Base-by-base conservation (phyloP, 139 green algal species). In the Eudorina sp. region DNA sequence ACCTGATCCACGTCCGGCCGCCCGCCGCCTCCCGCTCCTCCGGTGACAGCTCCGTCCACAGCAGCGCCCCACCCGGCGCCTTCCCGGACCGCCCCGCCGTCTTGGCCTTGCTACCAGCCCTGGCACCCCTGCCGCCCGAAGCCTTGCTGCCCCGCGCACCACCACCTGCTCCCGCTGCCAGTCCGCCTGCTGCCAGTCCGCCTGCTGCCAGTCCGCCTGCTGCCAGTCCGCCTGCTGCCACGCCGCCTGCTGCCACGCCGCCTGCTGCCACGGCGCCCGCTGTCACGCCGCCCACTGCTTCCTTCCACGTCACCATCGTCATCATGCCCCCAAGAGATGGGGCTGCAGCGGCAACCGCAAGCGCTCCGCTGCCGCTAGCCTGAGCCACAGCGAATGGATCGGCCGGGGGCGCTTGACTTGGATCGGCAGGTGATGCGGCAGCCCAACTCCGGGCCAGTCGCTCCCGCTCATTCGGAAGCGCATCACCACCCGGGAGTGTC, bases 21-120 rank as follows among this genome's bases (percentile, higher is more conserved):
- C 77, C 77, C 53, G 55, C 53, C 76, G 31, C 53, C 40, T 4
- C 77, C 53, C 55, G 53, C 77, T 85, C 77, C 77, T 55, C 77
- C 38, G 25, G 4, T 34, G 53, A 48, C 38, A 73, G 38, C 40
- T 73, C 53, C 38, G 25, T 55, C 53, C 53, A 85, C 77, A 85
- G 77, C 51, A 55, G 77, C 38, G 55, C 0, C 1, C 77, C 53
- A 23, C 38, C 51, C 16, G 51, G 51, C 2, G 34, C 34, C n/a
- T 34, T 23, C 3, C 51, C 76, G 8, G 46, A 43, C 29, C 34
- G 29, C 31, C 14, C 51, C 76, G 31, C 51, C 14, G 25, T 48
- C 13, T 11, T n/a, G 51, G 25, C 51, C 34, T 7, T n/a, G 34
- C 21, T n/a, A 2, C n/a, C 25, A 0, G n/a, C 46, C 74, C 31